Percentiles rank a stretch among this genome's conserved stretches.
Evolutionary conservation across 2,329 filamentous ascomycete genomes (phyloP).

Genomic region (Pochonia chlamydosporia): DNA sequence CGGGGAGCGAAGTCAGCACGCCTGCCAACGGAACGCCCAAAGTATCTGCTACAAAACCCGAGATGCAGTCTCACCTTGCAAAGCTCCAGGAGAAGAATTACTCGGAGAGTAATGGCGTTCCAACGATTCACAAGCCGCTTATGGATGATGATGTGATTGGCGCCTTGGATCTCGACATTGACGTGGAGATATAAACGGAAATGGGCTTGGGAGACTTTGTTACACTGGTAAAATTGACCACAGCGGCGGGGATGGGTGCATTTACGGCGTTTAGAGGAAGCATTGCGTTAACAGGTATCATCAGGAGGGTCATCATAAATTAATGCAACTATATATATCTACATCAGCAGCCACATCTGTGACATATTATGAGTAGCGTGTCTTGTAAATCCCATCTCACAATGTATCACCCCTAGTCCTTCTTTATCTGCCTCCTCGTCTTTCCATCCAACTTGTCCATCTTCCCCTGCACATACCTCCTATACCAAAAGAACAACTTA

Average conservation of each 20-base stretch:
- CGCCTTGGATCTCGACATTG: constrained; percentile 81
- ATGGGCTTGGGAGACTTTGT: not conserved
- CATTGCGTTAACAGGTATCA: not conserved
- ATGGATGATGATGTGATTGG: constrained; percentile 93
- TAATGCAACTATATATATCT: too few species aligned
- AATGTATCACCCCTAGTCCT: too few species aligned
- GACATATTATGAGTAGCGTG: too few species aligned
- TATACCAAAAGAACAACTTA: constrained; percentile 18
- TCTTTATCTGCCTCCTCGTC: constrained; percentile 10
- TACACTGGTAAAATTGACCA: not conserved
- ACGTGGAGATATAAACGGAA: constrained; percentile 71
- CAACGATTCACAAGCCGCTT: constrained; percentile 69
- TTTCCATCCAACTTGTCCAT: constrained; percentile 21
- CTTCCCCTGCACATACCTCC: constrained; percentile 18
- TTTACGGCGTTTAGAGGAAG: not conserved
- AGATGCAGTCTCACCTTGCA: constrained; percentile 44
- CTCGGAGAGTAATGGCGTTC: constrained; percentile 53
- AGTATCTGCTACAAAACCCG: constrained; percentile 33
- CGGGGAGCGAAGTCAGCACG: constrained; percentile 43
- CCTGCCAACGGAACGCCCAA: constrained; percentile 50
- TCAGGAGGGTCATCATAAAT: too few species aligned
- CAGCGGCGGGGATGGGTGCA: not conserved
- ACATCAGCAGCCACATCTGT: too few species aligned
- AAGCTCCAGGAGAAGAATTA: constrained; percentile 48
- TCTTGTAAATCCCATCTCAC: too few species aligned